A percentile compares a stretch with the other conserved stretches of the same genome.
phyloP scores from a whole-genome alignment of 108 stramenopile species.

The Cyclostephanos tholiformis region DNA sequence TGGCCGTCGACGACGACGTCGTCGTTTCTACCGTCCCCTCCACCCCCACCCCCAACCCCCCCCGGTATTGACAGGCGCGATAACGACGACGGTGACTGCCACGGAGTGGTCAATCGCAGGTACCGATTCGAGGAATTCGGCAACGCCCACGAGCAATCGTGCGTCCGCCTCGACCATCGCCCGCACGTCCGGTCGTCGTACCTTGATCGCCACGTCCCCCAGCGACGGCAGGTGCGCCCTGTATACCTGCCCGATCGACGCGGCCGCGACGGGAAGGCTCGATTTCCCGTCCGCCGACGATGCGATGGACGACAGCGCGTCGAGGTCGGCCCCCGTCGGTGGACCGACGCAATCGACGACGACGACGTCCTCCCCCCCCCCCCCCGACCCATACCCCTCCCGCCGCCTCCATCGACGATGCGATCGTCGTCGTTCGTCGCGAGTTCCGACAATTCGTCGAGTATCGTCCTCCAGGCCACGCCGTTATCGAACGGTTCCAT shows the following conservation, averaged over 20 bases:
- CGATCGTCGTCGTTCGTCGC: neutral
- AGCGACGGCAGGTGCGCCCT: constrained; percentile 49
- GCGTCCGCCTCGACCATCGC: constrained; percentile 60
- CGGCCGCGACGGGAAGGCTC: constrained; percentile 34
- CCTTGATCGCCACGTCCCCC: constrained; percentile 74
- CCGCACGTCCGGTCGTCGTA: constrained; percentile 64
- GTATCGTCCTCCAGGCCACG: constrained; percentile 55
- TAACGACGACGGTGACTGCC: neutral
- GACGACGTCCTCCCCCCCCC: constrained; percentile 3
- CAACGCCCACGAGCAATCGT: constrained; percentile 45
- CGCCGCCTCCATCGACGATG: no score
- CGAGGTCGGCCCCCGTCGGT: constrained; percentile 19
- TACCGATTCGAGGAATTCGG: constrained; percentile 57
- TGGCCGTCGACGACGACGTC: constrained; percentile 1
- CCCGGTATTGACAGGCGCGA: neutral
- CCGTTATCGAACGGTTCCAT: constrained; percentile 71
- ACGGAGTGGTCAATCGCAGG: constrained; percentile 49
- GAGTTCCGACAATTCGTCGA: constrained; percentile 37
- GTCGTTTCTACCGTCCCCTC: neutral
- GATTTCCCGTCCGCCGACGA: neutral
- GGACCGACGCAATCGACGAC: no score
- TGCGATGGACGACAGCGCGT: constrained; percentile 24
- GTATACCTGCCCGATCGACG: constrained; percentile 56
- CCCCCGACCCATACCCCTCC: neutral
- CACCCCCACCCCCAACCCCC: no score